Percentiles rank a stretch among this genome's conserved stretches.
These are phyloP conservation scores for Eucalyptus brandiana DNA, from an alignment of 345 rosid species.

Conservation along the genomic window DNA sequence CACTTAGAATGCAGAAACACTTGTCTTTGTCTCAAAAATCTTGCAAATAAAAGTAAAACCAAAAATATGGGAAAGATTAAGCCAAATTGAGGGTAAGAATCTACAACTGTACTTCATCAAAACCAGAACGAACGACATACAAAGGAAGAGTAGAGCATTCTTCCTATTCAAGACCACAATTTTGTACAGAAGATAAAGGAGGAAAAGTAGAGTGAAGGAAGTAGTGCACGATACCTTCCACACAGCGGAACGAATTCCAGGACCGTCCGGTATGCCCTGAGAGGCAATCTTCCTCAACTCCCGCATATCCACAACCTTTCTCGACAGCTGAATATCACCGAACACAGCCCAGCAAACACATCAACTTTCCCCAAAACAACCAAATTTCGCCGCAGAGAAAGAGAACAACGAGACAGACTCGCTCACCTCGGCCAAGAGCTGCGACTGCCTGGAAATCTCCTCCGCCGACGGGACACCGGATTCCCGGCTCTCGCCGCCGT, in stretches of 20 bases:
- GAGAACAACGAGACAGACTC: neutral
- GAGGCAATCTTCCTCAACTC: constrained; percentile 75
- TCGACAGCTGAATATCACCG: constrained; percentile 37
- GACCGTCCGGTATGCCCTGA: constrained; percentile 82
- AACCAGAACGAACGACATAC: neutral
- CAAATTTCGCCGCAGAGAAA: neutral
- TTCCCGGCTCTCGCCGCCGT: constrained; percentile 5
- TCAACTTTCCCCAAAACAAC: neutral
- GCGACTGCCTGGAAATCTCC: constrained; percentile 67
- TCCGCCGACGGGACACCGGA: constrained; percentile 31
- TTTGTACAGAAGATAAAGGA: neutral
- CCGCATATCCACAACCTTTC: constrained; percentile 67
- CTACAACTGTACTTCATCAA: neutral
- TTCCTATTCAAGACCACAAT: neutral
- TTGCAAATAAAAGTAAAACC: neutral
- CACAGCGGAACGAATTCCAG: constrained; percentile 71
- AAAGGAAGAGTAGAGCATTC: neutral
- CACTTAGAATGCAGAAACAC: neutral
- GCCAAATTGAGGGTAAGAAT: neutral
- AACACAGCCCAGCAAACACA: neutral
- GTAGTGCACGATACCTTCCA: constrained; percentile 58
- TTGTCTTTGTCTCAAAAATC: neutral
- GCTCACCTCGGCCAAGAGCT: constrained; percentile 69
- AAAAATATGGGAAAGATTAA: neutral
- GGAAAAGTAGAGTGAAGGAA: neutral